Evolutionary conservation across 2,329 filamentous ascomycete species (phyloP), one percentile per base, ranked within the genome.

Genomic region (Geosmithia morbida): DNA sequence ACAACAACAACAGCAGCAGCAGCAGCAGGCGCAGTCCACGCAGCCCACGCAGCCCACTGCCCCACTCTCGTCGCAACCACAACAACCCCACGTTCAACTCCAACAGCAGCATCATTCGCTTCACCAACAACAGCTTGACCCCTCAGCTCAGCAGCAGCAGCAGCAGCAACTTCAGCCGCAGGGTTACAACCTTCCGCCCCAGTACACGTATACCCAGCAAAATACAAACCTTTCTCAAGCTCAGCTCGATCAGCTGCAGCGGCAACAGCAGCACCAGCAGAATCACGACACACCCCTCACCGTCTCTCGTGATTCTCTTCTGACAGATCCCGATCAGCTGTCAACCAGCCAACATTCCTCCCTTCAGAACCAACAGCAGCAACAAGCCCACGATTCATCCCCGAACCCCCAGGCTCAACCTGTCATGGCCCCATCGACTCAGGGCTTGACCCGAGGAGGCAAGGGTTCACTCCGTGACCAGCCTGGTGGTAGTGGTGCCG

Each of bases 301-400:
- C 7, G 59, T 78, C 53, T 82, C 79, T 57, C 70, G 75, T 66
- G 79, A 82, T 50, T 80, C 77, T 33, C 72, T 71, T 37, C 59
- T 70, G 17, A 64, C 66, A 41, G 75, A 79, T 51, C 65, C 66
- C 40, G 74, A 75, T 50, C 60, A 61, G 50, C 56, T 56, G 45
- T 61, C 65, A 51, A 57, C 61, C 51, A 66, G 64, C 52, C 55
- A 66, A 47, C 67, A 37, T 16, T 37, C 33, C 6, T 37, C 33
- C 11, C 33, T 37, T 37, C 33, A 37, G 33, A 37, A 37, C 11
- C 33, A 37, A 11, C 33, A 37, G 3, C 33, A 11, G 33, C 33
- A 72, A 33, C 65, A 68, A 46, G 58, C 62, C 44, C 69, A 70
- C 51, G 59, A 61, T n/a, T 66, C 68, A 11, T 64, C 41, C n/a